Base-by-base conservation (phyloP, 1,139 yeast genomes). In the Taiozyma sp. region DNA sequence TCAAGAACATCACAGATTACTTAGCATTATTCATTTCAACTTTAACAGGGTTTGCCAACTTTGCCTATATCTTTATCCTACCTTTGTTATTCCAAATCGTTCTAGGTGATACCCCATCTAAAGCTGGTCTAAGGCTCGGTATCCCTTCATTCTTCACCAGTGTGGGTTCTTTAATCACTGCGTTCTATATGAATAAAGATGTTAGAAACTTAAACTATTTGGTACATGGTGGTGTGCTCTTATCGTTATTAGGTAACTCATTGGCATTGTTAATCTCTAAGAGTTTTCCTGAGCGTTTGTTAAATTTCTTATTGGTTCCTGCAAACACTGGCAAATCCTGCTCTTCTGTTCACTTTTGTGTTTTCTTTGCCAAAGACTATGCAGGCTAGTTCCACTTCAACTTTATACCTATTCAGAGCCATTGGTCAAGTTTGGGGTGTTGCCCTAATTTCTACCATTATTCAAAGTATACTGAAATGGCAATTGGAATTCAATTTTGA, bases 41-140 rank as follows among this genome's bases (percentile, higher is more conserved):
- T 46, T 57, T 70, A 29, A 63, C 72, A n/a, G 77, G 77, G 6
- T 63, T 72, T 44, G 67, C 73, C 13, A 60, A 67, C 46, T 50
- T 45, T 44, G 73, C 77, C 0, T 72, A 71, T 52, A 58, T 73
- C 26, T 72, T 73, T 56, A 67, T 71, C 1, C 56, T 73, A 6
- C 77, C 77, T 1, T 57, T 72, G 21, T 60, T 72, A 32, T 73
- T 73, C 48, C 77, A 73, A 53, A 58, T 81, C 4, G 78, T 79
- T 1, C 70, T 80, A 63, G 73, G 71, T 43, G 68, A 79, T 35
- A 60, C 78, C 8, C 76, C 83, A 2, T 74, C 83, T 2, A 68
- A 70, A 52, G 77, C 78, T 41, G 86, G 86, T 26, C 59, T 61
- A 54, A 79, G 76, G 45, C 59, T 73, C 42, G 68, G 72, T 1